These are phyloP conservation scores for Scorias spongiosa DNA, from an alignment of 2,329 filamentous ascomycete genomes.

Conservation along the genomic window DNA sequence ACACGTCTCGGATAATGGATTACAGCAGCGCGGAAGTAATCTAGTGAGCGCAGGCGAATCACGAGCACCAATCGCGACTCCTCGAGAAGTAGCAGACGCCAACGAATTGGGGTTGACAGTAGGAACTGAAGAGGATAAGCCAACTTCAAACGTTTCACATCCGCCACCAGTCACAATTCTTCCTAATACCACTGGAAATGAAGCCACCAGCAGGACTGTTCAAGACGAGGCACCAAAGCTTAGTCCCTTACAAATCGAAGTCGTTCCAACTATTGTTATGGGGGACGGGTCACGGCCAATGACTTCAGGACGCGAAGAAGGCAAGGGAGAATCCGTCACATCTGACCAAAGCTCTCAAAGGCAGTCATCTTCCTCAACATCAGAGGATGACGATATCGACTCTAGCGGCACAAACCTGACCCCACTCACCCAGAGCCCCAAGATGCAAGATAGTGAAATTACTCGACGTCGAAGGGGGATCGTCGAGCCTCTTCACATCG, in stretches of 20 bases:
- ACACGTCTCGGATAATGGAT: not conserved
- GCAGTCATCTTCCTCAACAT: not conserved
- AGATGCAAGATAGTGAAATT: conserved; percentile 11
- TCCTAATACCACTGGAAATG: too few relatives aligned
- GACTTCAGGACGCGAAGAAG: conserved; percentile 1
- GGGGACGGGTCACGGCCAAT: conserved; percentile 9
- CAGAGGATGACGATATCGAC: not conserved
- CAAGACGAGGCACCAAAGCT: not conserved
- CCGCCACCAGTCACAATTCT: too few relatives aligned
- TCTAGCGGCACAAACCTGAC: not conserved
- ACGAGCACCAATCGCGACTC: too few relatives aligned
- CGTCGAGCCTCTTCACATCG: conserved; percentile 25
- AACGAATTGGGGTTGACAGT: too few relatives aligned
- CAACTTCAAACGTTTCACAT: too few relatives aligned
- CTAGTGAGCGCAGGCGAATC: too few relatives aligned
- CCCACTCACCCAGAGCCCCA: not conserved
- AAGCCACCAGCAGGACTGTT: not conserved
- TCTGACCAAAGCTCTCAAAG: not conserved
- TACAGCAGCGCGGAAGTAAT: not conserved
- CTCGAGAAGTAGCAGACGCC: too few relatives aligned
- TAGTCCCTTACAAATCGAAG: not conserved
- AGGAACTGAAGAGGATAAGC: too few relatives aligned
- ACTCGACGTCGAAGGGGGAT: conserved; percentile 12
- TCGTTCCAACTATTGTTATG: conserved; percentile 7
- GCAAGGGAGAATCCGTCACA: not conserved